Evolutionary conservation across 345 rosid genomes (phyloP), one percentile per base, ranked within the genome.

Genomic region (Rhodamnia argentea): DNA sequence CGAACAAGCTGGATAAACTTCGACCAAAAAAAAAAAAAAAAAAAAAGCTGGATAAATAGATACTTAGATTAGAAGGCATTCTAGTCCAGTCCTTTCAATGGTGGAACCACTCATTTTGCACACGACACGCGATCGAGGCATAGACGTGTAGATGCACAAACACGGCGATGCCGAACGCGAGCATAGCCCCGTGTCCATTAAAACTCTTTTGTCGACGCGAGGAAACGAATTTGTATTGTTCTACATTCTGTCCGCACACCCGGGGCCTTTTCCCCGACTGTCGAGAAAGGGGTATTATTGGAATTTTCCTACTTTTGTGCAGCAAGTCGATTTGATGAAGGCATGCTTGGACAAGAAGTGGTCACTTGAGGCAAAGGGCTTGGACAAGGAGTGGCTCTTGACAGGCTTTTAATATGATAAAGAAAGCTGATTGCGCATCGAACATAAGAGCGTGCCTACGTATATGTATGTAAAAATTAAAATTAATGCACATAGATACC

Each of bases 181-280:
- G 24, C 57, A 20, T 55, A 20, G 57, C n/a, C 24, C 26, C 58
- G 10, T 7, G 3, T 20, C 58, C 26, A 8, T 55, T 1, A 22
- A 55, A 8, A 55, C 26, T 26, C 26, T n/a, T 13, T n/a, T 0
- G 32, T n/a, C 26, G 37, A 14, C 32, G 20, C 0, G 74, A 60
- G 74, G 74, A 10, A 14, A 15, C 10, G 74, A 7, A 60, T 16
- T 16, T 13, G 5, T 27, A 60, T 14, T 1, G 10, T 27, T 60
- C 10, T 8, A 6, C 1, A 3, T 13, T 59, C 29, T n/a, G 24
- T 14, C 32, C 14, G 9, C 0, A 7, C 40, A 1, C 1, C 27
- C 5, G n/a, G 10, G 9, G 10, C 27, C 10, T 60, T 60, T 16
- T 14, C 10, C 40, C 1, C 11, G 32, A 4, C 52, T 2, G 4